Evolutionary conservation across 1,284 basidiomycete species (phyloP).

Genomic region (Fomitopsis betulina): DNA sequence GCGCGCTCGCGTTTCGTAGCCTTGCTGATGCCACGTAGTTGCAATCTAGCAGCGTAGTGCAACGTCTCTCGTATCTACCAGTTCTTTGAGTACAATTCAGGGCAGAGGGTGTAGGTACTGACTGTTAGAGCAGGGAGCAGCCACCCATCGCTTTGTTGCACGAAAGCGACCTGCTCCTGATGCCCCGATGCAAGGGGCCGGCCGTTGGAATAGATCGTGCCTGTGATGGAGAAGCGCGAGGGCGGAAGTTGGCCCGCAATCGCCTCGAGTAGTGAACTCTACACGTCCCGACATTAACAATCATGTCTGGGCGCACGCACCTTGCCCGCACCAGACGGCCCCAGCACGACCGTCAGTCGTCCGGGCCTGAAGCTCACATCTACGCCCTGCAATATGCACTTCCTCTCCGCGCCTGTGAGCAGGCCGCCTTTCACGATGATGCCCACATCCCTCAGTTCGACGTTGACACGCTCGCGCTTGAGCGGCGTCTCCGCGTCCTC

Average conservation of each 20-base stretch:
- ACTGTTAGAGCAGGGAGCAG: neutral
- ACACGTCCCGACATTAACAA: neutral
- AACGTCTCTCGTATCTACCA: neutral
- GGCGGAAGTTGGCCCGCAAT: neutral
- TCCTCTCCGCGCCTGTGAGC: neutral
- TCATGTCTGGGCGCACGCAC: neutral
- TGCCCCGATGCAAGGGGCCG: neutral
- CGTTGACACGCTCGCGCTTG: neutral
- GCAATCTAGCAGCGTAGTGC: neutral
- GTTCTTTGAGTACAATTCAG: neutral
- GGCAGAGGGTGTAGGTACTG: too few relatives aligned
- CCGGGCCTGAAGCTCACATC: neutral
- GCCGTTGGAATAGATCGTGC: neutral
- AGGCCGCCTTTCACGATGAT: neutral
- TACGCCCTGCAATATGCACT: neutral
- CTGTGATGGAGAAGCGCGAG: neutral
- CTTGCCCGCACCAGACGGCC: neutral
- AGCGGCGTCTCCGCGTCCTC: neutral
- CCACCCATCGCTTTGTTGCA: neutral
- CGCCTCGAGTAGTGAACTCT: neutral
- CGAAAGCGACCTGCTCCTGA: neutral
- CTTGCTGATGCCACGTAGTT: neutral
- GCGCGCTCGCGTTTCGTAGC: neutral
- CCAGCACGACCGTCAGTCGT: neutral
- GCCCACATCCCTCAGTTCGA: neutral